Conservation (phyloP, 371 early-diverging fungal genomes). For the Mortierella sp. region DNA sequence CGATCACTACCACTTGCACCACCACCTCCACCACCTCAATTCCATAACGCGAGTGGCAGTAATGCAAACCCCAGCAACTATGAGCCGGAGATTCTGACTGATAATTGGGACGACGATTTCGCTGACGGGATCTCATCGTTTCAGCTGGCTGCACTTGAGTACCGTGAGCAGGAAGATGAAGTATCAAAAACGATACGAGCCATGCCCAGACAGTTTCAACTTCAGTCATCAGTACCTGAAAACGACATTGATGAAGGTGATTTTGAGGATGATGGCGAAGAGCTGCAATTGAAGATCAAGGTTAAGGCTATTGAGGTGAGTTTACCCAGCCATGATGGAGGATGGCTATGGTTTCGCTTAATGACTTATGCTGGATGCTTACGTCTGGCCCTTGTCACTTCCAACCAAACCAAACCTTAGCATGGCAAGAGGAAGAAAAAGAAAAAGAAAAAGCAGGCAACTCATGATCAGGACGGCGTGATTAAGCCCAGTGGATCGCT, state of each 20-base stretch:
- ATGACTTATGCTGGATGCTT: too few species aligned
- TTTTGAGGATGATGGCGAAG: constrained; percentile 25
- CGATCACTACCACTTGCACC: constrained; percentile 14
- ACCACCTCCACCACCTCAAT: constrained; percentile 12
- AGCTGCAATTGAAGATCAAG: constrained; percentile 24
- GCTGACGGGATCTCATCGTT: constrained; percentile 43
- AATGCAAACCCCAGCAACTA: constrained; percentile 12
- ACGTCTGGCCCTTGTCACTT: too few species aligned
- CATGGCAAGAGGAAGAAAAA: background rate
- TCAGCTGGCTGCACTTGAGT: constrained; percentile 44
- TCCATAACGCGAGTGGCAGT: constrained; percentile 4
- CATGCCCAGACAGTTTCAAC: constrained; percentile 2
- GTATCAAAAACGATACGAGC: constrained; percentile 43
- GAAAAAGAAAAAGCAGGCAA: constrained; percentile 6
- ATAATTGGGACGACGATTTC: constrained; percentile 62
- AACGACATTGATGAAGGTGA: constrained; percentile 24
- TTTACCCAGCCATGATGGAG: too few species aligned
- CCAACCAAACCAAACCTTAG: too few species aligned
- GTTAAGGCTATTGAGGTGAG: constrained; percentile 23
- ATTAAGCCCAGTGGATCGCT: constrained; percentile 27
- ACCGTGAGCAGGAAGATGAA: constrained; percentile 47
- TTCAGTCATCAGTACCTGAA: background rate
- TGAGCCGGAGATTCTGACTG: constrained; percentile 49
- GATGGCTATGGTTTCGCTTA: too few species aligned
- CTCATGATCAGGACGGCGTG: constrained; percentile 1